Evolutionary conservation across 2,329 filamentous ascomycete species (phyloP).

Genomic region (Cordyceps pruinosa): DNA sequence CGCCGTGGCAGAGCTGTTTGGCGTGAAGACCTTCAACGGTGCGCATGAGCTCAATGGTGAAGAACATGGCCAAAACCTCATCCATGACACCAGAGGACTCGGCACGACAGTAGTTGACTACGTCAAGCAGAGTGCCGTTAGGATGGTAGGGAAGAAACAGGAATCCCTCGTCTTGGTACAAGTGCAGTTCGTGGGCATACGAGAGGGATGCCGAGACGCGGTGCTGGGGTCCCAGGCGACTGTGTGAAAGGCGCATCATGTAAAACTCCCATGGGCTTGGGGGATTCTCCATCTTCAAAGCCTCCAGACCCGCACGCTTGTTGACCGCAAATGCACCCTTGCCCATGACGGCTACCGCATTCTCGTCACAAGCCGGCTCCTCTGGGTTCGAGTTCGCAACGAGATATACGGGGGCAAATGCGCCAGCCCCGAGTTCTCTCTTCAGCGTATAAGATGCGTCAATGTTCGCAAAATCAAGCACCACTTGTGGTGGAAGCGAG

Average conservation of each 20-base stretch:
- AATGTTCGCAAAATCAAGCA: slow-evolving; percentile 60
- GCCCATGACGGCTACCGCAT: slow-evolving; percentile 47
- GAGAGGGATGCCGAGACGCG: slow-evolving; percentile 73
- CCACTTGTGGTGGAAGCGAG: slow-evolving; percentile 51
- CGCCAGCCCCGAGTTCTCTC: slow-evolving; percentile 82
- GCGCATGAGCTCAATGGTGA: slow-evolving; percentile 82
- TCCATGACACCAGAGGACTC: slow-evolving; percentile 75
- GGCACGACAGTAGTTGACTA: slow-evolving; percentile 77
- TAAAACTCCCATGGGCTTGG: slow-evolving; percentile 93
- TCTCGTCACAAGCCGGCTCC: slow-evolving; percentile 38
- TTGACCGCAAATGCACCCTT: slow-evolving; percentile 52
- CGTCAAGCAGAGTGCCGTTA: slow-evolving; percentile 88
- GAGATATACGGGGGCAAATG: slow-evolving; percentile 92
- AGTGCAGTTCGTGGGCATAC: slow-evolving; percentile 80
- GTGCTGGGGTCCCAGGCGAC: slow-evolving; percentile 63
- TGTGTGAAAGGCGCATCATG: slow-evolving; percentile 78
- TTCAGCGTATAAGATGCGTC: slow-evolving; percentile 68
- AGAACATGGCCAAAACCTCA: slow-evolving; percentile 90
- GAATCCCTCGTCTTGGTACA: slow-evolving; percentile 86
- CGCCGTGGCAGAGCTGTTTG: slow-evolving; percentile 77
- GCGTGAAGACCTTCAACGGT: slow-evolving; percentile 82
- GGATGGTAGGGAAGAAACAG: slow-evolving; percentile 80
- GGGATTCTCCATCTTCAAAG: slow-evolving; percentile 89
- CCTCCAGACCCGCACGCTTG: slow-evolving; percentile 60
- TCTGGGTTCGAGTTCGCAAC: slow-evolving; percentile 63